Base-by-base conservation (phyloP, 176 grass and related monocot species). In the Eremochloa ophiuroides region DNA sequence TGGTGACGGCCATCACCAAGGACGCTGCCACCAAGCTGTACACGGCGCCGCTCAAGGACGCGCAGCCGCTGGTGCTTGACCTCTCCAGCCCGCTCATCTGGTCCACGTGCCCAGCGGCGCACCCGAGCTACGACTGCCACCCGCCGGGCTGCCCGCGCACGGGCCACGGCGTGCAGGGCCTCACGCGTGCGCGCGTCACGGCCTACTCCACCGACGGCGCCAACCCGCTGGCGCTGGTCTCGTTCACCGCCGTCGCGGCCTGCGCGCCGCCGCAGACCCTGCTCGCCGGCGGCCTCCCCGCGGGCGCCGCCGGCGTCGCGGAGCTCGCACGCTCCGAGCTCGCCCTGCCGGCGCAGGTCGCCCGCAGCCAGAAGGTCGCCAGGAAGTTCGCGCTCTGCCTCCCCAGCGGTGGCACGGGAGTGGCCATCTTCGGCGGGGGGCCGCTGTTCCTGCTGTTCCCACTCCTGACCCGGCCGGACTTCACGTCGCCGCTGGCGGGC, bases 321-420 rank as follows among this genome's bases (percentile, higher is more conserved):
- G 91, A 87, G 15, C 84, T 97, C 27, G 94, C 72, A 4, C 64
- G 74, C 16, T 73, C 82, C 0, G 35, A 3, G 15, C 73, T 92
- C 23, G n/a, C 89, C 2, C 53, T 97, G 20, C 87, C 80, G 2
- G 76, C 73, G 13, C 89, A 91, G 73, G 80, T 88, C 15, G 70
- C 92, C 2, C 8, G 76, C 10, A 28, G 62, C n/a, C 84, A 88
- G 59, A 66, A 66, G n/a, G 86, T 90, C 22, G 35, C 82, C 8
- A 76, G 68, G 42, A 74, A 62, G 51, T 92, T 97, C 60, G 87
- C 73, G 11, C 85, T 97, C 67, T 94, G 94, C 75, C 94, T 97
- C 80, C 91, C 89, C 2, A 77, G 82, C 39, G 30, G 25, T 22
- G 72, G 79, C 73, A 0, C 29, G 20, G 85, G 94, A 26, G 87